A percentile compares a stretch with the other conserved stretches of the same genome.
Conservation (phyloP, 1,284 basidiomycete genomes). For the Ustilago crameri region DNA sequence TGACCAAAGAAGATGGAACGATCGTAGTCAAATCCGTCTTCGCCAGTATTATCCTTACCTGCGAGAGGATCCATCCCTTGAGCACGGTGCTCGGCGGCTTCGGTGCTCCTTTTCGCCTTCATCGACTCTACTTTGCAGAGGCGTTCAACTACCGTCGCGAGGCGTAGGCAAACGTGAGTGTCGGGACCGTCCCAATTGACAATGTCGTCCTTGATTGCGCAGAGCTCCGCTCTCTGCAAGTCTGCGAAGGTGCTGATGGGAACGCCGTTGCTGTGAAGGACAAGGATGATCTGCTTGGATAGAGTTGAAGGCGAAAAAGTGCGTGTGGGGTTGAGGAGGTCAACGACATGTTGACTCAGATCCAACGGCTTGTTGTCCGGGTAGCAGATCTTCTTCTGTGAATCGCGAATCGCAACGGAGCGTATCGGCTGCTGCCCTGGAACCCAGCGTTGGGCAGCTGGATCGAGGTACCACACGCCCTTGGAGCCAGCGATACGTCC, state of each 20-base stretch:
- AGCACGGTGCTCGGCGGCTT: slow-evolving; percentile 28
- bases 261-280: slow-evolving; percentile 34
- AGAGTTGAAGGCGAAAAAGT: slow-evolving; percentile 42
- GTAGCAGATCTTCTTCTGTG: slow-evolving; percentile 59
- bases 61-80: slow-evolving; percentile 22
- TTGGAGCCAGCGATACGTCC: slow-evolving; percentile 60
- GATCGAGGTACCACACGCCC: slow-evolving; percentile 46
- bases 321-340: slow-evolving; percentile 29
- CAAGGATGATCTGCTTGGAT: slow-evolving; percentile 43
- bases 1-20: slow-evolving; percentile 27
- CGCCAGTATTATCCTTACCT: background rate
- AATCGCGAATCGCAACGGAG: slow-evolving; percentile 53
- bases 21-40: slow-evolving; percentile 16
- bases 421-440: slow-evolving; percentile 9
- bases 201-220: slow-evolving; percentile 24
- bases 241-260: slow-evolving; percentile 24
- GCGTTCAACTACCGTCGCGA: slow-evolving; percentile 26
- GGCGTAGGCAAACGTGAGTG: slow-evolving; percentile 7
- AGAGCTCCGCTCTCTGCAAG: slow-evolving; percentile 27
- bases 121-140: slow-evolving; percentile 19
- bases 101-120: slow-evolving; percentile 33
- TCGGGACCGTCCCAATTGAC: slow-evolving; percentile 26
- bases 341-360: slow-evolving; percentile 32
- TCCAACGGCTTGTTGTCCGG: slow-evolving; percentile 13
- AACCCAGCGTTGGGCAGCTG: slow-evolving; percentile 22